Conservation (phyloP, 1,284 basidiomycete genomes). For the Stereum hirsutum region DNA sequence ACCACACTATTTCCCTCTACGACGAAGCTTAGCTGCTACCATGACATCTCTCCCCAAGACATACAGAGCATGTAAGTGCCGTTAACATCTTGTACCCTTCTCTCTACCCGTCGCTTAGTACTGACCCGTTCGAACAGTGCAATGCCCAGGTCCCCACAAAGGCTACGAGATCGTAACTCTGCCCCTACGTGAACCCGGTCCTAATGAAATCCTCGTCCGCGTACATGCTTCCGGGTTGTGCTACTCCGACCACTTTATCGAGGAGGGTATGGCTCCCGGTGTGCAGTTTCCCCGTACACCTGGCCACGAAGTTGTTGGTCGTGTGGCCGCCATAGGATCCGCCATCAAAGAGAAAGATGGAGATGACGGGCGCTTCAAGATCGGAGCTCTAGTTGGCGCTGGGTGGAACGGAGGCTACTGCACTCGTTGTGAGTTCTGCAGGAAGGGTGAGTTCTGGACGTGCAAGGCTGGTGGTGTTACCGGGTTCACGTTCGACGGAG, state of each 20-base stretch:
- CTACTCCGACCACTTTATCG: conserved; percentile 16
- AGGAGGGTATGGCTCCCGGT: conserved; percentile 14
- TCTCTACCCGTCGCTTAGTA: too few relatives aligned
- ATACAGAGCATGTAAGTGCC: too few relatives aligned
- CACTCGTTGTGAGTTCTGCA: conserved; percentile 10
- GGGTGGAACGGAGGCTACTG: conserved; percentile 17
- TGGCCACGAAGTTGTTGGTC: conserved; percentile 15
- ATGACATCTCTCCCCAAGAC: too few relatives aligned
- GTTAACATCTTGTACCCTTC: too few relatives aligned
- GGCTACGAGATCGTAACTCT: conserved; percentile 11
- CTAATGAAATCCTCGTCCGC: conserved; percentile 14
- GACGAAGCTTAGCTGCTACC: too few relatives aligned
- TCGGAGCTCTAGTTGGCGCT: conserved; percentile 12
- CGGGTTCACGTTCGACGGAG: conserved; percentile 11
- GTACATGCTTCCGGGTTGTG: conserved; percentile 18
- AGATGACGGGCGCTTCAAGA: conserved; percentile 5
- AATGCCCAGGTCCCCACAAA: conserved; percentile 4
- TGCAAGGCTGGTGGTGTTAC: conserved; percentile 11
- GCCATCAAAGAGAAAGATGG: conserved; percentile 4
- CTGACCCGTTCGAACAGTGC: too few relatives aligned
- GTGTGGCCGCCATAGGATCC: conserved; percentile 11
- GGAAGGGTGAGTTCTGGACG: conserved; percentile 13
- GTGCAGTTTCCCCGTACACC: conserved; percentile 13
- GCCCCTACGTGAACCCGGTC: conserved; percentile 10
- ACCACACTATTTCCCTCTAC: too few relatives aligned